Conservation (phyloP, 768 basidiomycete species). For the Sutorius australiensis region DNA sequence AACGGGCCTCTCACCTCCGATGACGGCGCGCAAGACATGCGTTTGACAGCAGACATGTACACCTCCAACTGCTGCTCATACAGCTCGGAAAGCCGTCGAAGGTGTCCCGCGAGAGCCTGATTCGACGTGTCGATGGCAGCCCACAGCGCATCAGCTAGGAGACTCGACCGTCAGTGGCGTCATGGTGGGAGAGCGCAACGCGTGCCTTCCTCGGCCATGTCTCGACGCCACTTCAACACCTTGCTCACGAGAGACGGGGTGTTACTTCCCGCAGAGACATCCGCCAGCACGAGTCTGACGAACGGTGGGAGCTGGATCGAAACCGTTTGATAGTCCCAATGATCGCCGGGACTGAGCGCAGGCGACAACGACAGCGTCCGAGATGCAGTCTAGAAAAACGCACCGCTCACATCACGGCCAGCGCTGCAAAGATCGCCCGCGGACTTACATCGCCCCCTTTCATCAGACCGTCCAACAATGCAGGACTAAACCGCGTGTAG, state of each 20-base stretch:
- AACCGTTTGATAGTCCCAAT: constrained; percentile 69
- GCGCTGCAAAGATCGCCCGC: background rate
- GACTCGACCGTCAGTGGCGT: background rate
- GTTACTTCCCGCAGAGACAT: constrained; percentile 94
- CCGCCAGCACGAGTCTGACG: constrained; percentile 84
- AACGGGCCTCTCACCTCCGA: constrained; percentile 42
- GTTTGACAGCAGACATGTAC: constrained; percentile 59
- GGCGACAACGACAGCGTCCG: constrained; percentile 38
- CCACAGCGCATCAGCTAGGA: constrained; percentile 62
- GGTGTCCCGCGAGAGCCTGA: constrained; percentile 50
- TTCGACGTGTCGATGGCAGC: constrained; percentile 59
- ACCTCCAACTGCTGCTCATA: constrained; percentile 43
- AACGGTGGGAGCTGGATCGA: constrained; percentile 81
- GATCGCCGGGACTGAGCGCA: constrained; percentile 50
- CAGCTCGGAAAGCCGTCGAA: constrained; percentile 49
- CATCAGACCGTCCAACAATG: constrained; percentile 29
- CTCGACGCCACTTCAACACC: constrained; percentile 85
- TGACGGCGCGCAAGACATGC: constrained; percentile 56
- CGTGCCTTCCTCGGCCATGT: constrained; percentile 54
- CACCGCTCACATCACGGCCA: constrained; percentile 3
- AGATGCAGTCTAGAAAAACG: constrained; percentile 9
- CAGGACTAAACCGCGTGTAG: constrained; percentile 85
- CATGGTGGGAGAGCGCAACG: background rate
- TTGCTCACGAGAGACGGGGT: constrained; percentile 92
- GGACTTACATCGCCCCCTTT: constrained; percentile 21